Evolutionary conservation across 306 rosid species (phyloP).

Genomic region (Dryas drummondii): DNA sequence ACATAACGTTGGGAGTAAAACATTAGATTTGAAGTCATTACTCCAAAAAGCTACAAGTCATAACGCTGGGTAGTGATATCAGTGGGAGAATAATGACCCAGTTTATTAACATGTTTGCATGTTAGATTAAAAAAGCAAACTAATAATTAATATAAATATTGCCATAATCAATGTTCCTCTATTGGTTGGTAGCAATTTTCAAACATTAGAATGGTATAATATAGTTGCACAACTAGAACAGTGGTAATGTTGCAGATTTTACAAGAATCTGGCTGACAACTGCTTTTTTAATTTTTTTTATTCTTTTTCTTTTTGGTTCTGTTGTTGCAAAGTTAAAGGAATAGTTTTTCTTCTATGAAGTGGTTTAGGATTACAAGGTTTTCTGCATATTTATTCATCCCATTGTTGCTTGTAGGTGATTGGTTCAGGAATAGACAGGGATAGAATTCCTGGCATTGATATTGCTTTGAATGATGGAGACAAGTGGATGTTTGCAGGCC

Average conservation of each 20-base stretch:
- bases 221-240: background rate
- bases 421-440: slow-evolving; percentile 71
- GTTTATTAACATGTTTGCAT: background rate
- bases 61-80: background rate
- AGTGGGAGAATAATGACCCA: background rate
- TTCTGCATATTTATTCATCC: slow-evolving; percentile 11
- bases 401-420: slow-evolving; percentile 57
- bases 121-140: background rate
- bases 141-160: background rate
- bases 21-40: background rate
- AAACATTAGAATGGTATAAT: background rate
- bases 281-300: background rate
- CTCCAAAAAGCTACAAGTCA: background rate
- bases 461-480: slow-evolving; percentile 80
- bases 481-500: slow-evolving; percentile 99
- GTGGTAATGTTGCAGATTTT: background rate
- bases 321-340: background rate
- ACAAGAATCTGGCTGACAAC: background rate
- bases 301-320: background rate
- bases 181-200: background rate
- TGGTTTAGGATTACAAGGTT: background rate
- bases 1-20: background rate
- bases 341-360: background rate
- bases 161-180: background rate
- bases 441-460: slow-evolving; percentile 86